A percentile compares a stretch with the other conserved stretches of the same genome.
Evolutionary conservation across 1,284 basidiomycete species (phyloP).

Genomic region (Apiotrichum akiyoshidainum): DNA sequence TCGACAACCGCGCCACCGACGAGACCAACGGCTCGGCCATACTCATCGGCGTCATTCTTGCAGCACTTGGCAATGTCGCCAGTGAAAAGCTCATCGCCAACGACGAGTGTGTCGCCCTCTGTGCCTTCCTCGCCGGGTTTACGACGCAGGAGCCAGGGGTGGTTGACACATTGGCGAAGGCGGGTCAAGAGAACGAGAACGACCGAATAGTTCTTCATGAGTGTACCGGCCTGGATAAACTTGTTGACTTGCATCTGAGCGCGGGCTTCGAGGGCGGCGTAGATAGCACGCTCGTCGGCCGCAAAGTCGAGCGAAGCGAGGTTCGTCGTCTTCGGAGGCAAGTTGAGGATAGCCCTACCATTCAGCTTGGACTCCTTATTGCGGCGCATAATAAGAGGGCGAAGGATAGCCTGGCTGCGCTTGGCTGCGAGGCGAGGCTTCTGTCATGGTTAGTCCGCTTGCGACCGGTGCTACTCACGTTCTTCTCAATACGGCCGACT

Average conservation of each 20-base stretch:
- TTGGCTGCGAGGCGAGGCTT: slow-evolving; percentile 40
- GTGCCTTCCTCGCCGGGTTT: slow-evolving; percentile 27
- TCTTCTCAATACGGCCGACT: slow-evolving; percentile 32
- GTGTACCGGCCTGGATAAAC: slow-evolving; percentile 44
- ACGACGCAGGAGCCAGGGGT: slow-evolving; percentile 44
- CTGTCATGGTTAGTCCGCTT: background rate
- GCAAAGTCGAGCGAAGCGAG: slow-evolving; percentile 41
- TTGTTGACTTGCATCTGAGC: slow-evolving; percentile 46
- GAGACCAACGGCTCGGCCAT: slow-evolving; percentile 27
- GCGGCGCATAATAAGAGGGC: slow-evolving; percentile 38
- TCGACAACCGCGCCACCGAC: slow-evolving; percentile 31
- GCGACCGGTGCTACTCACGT: background rate
- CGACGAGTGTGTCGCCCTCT: slow-evolving; percentile 28
- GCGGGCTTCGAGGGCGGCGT: slow-evolving; percentile 41
- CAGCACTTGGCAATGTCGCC: slow-evolving; percentile 19
- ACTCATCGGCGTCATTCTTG: slow-evolving; percentile 28
- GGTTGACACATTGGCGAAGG: slow-evolving; percentile 37
- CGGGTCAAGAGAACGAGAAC: slow-evolving; percentile 45
- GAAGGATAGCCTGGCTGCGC: slow-evolving; percentile 42
- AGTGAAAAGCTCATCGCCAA: slow-evolving; percentile 37
- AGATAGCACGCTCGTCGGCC: slow-evolving; percentile 47
- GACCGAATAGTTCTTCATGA: slow-evolving; percentile 46
- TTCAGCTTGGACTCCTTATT: slow-evolving; percentile 47
- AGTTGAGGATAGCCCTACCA: slow-evolving; percentile 40
- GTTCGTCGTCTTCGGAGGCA: slow-evolving; percentile 40